These are phyloP conservation scores for Adansonia madagascariensis DNA, from an alignment of 441 rosid genomes.

Conservation along the genomic window DNA sequence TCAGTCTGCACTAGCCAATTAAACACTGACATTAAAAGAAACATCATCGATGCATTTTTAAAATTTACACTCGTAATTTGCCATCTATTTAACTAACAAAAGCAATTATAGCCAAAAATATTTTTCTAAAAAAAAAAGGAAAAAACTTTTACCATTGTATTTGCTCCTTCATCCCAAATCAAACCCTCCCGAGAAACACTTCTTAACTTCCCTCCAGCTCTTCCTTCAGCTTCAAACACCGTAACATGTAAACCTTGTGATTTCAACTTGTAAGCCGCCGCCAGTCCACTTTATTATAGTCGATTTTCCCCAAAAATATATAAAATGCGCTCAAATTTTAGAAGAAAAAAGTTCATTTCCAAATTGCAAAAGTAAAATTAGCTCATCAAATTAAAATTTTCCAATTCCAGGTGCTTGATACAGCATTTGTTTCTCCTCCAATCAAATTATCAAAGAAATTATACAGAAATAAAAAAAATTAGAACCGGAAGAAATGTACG, in stretches of 20 bases:
- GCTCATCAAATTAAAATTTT: not conserved
- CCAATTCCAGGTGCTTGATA: not conserved
- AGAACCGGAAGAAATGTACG: not conserved
- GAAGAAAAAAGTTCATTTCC: not conserved
- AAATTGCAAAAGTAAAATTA: not conserved
- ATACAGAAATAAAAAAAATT: not conserved
- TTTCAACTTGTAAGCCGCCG: slow-evolving; percentile 90
- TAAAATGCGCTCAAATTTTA: not conserved
- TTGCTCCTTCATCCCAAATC: slow-evolving; percentile 96
- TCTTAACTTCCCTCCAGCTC: slow-evolving; percentile 84
- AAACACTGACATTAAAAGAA: slow-evolving; percentile 18
- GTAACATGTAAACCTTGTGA: slow-evolving; percentile 74
- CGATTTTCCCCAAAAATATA: not conserved
- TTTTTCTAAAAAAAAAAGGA: not conserved
- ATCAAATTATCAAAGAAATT: slow-evolving; percentile 14
- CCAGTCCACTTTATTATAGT: slow-evolving; percentile 63
- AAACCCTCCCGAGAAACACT: slow-evolving; percentile 64
- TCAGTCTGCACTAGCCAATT: slow-evolving; percentile 59
- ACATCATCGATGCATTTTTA: not conserved
- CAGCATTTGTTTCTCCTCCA: not conserved
- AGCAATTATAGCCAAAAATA: not conserved
- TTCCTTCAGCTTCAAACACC: slow-evolving; percentile 81
- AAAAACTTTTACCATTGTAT: slow-evolving; percentile 66
- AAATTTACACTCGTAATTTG: not conserved
- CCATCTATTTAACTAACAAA: not conserved